Evolutionary conservation across 1,284 basidiomycete genomes (phyloP).

Genomic region (Cystobasidium pallidum): DNA sequence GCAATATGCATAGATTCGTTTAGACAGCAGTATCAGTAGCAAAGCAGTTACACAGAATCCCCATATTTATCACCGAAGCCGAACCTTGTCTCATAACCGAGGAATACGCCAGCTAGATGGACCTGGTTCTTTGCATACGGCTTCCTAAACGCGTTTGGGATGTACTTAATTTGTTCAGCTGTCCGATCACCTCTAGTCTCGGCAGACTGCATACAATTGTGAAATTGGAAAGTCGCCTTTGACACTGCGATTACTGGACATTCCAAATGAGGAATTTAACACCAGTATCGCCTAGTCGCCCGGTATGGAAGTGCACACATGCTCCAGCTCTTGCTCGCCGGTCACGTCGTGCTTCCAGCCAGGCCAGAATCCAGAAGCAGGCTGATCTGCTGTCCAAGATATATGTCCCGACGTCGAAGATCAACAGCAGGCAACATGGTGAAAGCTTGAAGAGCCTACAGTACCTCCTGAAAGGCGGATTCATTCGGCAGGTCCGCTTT

Average conservation of each 20-base stretch:
- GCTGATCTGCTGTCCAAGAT: constrained; percentile 33
- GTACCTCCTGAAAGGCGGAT: constrained; percentile 32
- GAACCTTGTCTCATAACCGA: too few species aligned
- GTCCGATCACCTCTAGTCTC: too few species aligned
- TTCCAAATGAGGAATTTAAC: background rate
- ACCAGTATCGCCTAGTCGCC: background rate
- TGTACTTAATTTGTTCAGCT: too few species aligned
- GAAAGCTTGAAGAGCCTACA: constrained; percentile 31
- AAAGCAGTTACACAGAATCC: background rate
- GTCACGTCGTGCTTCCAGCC: background rate
- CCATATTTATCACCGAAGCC: background rate
- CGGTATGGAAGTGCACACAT: constrained; percentile 3
- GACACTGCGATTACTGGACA: background rate
- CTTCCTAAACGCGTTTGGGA: too few species aligned
- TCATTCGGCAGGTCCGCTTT: constrained; percentile 36
- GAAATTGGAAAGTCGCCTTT: too few species aligned
- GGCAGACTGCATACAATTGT: background rate
- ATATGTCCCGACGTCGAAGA: constrained; percentile 35
- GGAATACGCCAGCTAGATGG: too few species aligned
- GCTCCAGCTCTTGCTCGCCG: constrained; percentile 6
- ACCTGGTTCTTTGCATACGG: too few species aligned
- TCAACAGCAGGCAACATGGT: constrained; percentile 11
- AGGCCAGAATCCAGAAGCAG: background rate
- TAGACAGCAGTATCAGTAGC: constrained; percentile 3
- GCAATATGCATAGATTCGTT: background rate